A percentile compares a stretch with the other conserved stretches of the same genome.
Conservation (phyloP, 805 yeast genomes). For the Ogataea siamensis region DNA sequence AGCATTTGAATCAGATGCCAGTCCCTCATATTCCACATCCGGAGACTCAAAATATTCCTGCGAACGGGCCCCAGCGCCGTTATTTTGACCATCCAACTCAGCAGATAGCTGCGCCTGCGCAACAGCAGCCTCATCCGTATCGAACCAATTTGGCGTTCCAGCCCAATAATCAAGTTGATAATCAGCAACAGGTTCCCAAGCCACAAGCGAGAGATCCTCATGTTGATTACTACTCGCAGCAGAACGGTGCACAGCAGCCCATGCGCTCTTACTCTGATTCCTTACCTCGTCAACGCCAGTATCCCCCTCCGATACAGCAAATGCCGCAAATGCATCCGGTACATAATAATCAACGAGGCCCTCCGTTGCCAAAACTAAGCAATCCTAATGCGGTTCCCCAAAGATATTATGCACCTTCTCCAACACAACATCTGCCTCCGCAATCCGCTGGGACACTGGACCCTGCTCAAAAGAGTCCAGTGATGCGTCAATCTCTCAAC, state of each 20-base stretch:
- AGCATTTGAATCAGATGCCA: conserved; percentile 5
- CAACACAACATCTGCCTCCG: conserved; percentile 7
- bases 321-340: conserved; percentile 1
- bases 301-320: conserved; percentile 1
- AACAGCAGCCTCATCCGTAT: conserved; percentile 10
- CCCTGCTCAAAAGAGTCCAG: conserved; percentile 32
- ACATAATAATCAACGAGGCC: conserved; percentile 5
- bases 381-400: conserved; percentile 28
- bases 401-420: conserved; percentile 14
- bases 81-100: conserved; percentile 3
- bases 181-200: conserved; percentile 4
- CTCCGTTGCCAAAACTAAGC: conserved; percentile 17
- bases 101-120: conserved; percentile 1
- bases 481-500: conserved; percentile 38
- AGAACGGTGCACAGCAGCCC: neutral
- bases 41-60: conserved; percentile 1
- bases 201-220: conserved; percentile 8
- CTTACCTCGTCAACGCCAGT: conserved; percentile 4
- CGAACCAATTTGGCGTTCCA: conserved; percentile 5
- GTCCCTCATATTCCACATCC: conserved; percentile 1
- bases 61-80: conserved; percentile 6
- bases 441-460: conserved; percentile 7
- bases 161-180: neutral
- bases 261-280: conserved; percentile 8
- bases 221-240: neutral